Conservation (phyloP, 2,329 filamentous ascomycete genomes). For the Graphilbum fragrans region DNA sequence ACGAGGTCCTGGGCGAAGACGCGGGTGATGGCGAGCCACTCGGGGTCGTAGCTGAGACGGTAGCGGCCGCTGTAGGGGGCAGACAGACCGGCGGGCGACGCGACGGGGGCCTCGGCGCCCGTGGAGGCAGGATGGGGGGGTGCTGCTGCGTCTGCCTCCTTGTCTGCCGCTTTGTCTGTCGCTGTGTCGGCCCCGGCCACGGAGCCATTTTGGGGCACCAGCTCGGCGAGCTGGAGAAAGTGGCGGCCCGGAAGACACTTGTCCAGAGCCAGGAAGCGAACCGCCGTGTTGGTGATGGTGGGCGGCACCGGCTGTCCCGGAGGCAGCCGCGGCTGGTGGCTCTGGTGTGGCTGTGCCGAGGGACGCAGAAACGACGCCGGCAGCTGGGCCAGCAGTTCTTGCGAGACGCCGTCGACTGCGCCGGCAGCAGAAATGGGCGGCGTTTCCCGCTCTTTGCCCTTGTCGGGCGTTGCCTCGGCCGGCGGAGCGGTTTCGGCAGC, state of each 20-base stretch:
- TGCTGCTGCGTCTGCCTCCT: no score
- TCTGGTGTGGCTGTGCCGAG: constrained; percentile 15
- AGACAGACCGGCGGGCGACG: no score
- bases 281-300: constrained; percentile 65
- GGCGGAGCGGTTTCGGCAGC: background rate
- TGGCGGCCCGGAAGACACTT: constrained; percentile 74
- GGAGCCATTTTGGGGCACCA: constrained; percentile 27
- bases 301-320: constrained; percentile 54
- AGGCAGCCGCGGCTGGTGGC: constrained; percentile 5
- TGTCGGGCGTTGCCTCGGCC: background rate
- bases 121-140: no score
- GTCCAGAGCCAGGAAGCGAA: constrained; percentile 79
- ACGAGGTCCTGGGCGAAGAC: constrained; percentile 57
- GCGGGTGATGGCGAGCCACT: constrained; percentile 91
- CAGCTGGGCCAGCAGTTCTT: constrained; percentile 59
- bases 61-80: constrained; percentile 24
- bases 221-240: constrained; percentile 68
- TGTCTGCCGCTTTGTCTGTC: background rate
- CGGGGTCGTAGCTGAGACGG: constrained; percentile 69
- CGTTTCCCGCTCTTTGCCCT: no score
- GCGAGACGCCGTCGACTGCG: constrained; percentile 30
- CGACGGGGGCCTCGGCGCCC: no score
- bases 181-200: background rate
- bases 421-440: constrained; percentile 7
- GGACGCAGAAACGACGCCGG: constrained; percentile 58